phyloP scores from a whole-genome alignment of 139 green algal species.

The Chlamydomonas schloesseri region DNA sequence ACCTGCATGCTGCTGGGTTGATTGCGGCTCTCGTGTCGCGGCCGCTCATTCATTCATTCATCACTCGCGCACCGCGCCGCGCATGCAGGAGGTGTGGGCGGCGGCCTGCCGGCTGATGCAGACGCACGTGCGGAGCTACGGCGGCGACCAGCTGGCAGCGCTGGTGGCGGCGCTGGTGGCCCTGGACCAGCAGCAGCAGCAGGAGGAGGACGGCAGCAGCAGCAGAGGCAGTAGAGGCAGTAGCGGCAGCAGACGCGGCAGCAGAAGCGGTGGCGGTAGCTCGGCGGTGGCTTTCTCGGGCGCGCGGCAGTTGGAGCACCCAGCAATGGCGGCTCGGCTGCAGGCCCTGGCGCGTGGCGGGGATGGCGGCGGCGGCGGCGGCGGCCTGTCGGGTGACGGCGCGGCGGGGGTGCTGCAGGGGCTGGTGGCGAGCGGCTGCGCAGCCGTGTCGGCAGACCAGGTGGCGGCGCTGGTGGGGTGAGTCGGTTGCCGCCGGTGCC shows the following conservation, averaged over 20 bases:
- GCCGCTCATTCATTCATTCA: no score
- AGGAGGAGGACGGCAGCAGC: neutral
- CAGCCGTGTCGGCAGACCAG: neutral
- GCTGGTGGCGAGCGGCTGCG: slow-evolving; percentile 4
- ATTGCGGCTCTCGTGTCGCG: no score
- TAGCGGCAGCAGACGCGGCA: no score
- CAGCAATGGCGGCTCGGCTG: neutral
- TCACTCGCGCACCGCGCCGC: neutral
- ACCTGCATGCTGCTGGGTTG: no score
- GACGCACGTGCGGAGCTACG: neutral
- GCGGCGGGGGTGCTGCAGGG: slow-evolving; percentile 11
- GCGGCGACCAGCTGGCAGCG: neutral
- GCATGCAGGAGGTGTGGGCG: neutral
- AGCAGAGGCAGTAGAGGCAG: neutral
- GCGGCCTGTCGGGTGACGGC: neutral
- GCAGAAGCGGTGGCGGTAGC: neutral
- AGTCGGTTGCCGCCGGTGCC: no score
- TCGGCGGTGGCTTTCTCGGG: no score
- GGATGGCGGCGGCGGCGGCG: neutral
- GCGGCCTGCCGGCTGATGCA: neutral
- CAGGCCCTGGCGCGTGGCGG: neutral
- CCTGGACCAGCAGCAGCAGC: neutral
- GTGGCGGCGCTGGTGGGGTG: slow-evolving; percentile 10
- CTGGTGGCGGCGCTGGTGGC: slow-evolving; percentile 5
- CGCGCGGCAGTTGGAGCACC: slow-evolving; percentile 12